Base-by-base conservation (phyloP, 2,329 filamentous ascomycete species). In the Calonectria leucothoes region DNA sequence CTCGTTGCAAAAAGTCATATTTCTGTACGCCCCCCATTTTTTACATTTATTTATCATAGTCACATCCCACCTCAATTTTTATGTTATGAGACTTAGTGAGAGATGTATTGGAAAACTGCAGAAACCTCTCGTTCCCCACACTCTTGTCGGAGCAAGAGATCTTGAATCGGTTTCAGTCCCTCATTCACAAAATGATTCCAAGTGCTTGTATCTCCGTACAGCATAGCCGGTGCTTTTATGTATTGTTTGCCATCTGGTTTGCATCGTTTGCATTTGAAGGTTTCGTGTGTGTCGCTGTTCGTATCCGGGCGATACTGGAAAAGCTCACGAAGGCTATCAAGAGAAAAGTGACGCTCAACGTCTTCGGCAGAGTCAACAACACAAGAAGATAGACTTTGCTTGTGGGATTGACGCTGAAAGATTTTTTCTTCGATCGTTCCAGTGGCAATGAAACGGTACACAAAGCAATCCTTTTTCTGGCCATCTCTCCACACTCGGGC, bases 351-450 rank as follows among this genome's bases (percentile, higher is more conserved):
- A 5, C 97, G 92, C 85, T 99, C 97, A 2, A 99, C 97, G 78
- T 99, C 97, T 85, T 99, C 96, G 1, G 95, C 96, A 3, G 94
- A 96, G 84, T 99, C 97, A 10, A 99, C 97, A 6, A 99, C 97
- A 79, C 96, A 98, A 0, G 95, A 98, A 0, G 96, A 98, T 1
- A 99, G 88, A 10, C 95, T 97, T 85, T 99, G 97, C 85, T 99
- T 99, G 88, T 99, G 97, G 0, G 95, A 98, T 82, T 99, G 97
- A 12, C 97, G 93, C 84, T 99, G 97, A 87, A 99, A 99, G 78
- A 99, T 98, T 87, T 99, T 99, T 85, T 99, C 97, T 82, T 99
- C 97, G 74, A 99, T 99, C 0, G 96, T 98, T 5, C 97, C 97
- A 0, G 97, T 98, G 0, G 96, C 94, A 80, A 99, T 99, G 86